These are phyloP conservation scores for Neoconidiobolus thromboides DNA, from an alignment of 371 early-diverging fungal species.

Conservation along the genomic window DNA sequence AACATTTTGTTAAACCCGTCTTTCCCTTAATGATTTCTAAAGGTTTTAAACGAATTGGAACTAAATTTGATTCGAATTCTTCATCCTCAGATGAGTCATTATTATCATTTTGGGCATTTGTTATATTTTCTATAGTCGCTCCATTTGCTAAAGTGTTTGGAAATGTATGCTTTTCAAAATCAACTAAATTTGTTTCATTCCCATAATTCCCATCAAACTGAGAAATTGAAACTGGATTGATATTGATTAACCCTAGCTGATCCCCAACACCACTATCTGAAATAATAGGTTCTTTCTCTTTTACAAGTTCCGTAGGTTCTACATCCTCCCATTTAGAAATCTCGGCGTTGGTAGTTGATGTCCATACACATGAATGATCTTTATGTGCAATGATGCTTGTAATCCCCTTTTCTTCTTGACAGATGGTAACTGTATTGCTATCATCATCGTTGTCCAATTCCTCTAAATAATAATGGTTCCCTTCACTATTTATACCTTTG, in stretches of 20 bases:
- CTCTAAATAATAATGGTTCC: slow-evolving; percentile 14
- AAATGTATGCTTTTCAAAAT: too few species aligned
- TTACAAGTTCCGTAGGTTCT: background rate
- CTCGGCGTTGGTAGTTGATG: slow-evolving; percentile 61
- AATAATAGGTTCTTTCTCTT: too few species aligned
- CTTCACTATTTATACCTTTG: slow-evolving; percentile 5
- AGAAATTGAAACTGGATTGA: background rate
- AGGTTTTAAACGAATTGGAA: background rate
- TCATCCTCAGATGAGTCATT: background rate
- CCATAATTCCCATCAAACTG: background rate
- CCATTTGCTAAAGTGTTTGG: too few species aligned
- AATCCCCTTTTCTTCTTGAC: slow-evolving; percentile 63
- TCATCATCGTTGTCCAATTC: slow-evolving; percentile 20
- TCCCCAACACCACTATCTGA: background rate
- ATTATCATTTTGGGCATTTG: too few species aligned
- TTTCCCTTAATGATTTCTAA: slow-evolving; percentile 18
- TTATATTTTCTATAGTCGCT: too few species aligned
- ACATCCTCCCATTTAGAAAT: slow-evolving; percentile 58
- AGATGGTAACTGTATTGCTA: slow-evolving; percentile 62
- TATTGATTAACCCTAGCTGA: background rate
- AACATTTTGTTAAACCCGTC: slow-evolving; percentile 40
- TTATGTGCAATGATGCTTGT: slow-evolving; percentile 49
- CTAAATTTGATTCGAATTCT: background rate
- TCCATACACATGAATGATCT: slow-evolving; percentile 75
- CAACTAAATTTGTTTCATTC: too few species aligned